Evolutionary conservation across 306 rosid genomes (phyloP), one percentile per base, ranked within the genome.

Genomic region (Glycine tomentella): DNA sequence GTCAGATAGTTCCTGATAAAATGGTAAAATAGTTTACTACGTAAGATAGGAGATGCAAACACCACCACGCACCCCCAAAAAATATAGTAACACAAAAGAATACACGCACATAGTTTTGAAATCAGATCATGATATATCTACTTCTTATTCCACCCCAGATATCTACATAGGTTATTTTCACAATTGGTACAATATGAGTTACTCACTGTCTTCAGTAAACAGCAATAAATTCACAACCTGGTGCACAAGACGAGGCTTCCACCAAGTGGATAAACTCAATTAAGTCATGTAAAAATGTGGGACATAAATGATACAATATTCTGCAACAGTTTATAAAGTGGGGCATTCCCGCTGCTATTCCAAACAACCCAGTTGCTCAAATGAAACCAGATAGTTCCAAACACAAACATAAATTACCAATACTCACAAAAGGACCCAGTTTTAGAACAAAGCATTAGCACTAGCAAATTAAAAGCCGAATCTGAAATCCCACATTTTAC

Each of bases 1-100:
- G 74, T 77, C 89, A 25, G 91, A 66, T 63, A 72, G 79, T 76
- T 86, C 97, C 98, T 95, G 90, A 64, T 53, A 49, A 80, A 69
- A 86, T 68, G 67, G 63, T 16, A 72, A 77, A 80, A 82, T 42
- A 40, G 38, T 71, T 50, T 72, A 55, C 67, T 80, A 13, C 55
- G 82, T 61, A 55, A 62, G 71, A 81, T 51, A 15, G 76, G 53
- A 66, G 33, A 83, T 44, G 75, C 83, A 76, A 76, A 40, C 45
- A 56, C 59, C 56, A 76, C 33, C 62, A 13, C 11, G 61, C 48
- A 7, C 68, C 20, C 66, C 51, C 75, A 75, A 50, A 72, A 82
- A 80, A 80, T 80, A 56, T 72, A 64, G 53, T 53, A 34, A 52
- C 3, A 17, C 61, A 77, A 49, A 42, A 67, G 34, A 74, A 76